Evolutionary conservation across 2,329 filamentous ascomycete species (phyloP).

Genomic region (Colletotrichum trifolii): DNA sequence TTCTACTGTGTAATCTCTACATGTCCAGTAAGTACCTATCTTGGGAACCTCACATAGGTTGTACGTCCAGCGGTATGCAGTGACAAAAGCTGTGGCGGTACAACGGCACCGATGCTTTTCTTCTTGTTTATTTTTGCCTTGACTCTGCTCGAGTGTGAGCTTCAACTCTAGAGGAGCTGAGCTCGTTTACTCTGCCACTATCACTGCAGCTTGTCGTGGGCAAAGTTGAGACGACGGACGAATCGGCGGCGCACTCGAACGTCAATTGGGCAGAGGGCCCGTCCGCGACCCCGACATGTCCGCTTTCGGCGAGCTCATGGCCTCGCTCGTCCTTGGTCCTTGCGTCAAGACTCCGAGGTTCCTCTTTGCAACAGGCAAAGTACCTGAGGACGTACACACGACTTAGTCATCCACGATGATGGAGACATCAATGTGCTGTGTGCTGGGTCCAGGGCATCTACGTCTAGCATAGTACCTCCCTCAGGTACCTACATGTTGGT

Average conservation of each 20-base stretch:
- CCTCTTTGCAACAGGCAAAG: constrained; percentile 17
- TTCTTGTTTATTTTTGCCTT: no score
- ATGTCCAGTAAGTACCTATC: no score
- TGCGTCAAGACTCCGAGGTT: constrained; percentile 30
- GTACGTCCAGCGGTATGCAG: no score
- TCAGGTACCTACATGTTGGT: no score
- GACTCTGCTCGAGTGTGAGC: not conserved
- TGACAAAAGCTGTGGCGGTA: no score
- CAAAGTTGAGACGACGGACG: constrained; percentile 36
- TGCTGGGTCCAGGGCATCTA: no score
- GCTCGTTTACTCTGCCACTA: not conserved
- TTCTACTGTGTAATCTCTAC: no score
- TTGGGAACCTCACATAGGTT: no score
- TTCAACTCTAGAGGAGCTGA: not conserved
- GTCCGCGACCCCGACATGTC: constrained; percentile 37
- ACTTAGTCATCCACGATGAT: no score
- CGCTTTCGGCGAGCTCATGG: constrained; percentile 40
- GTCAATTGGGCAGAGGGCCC: constrained; percentile 28
- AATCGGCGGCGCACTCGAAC: constrained; percentile 28
- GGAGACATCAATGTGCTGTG: no score
- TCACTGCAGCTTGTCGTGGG: constrained; percentile 24
- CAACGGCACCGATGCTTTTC: no score
- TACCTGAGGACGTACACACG: constrained; percentile 24
- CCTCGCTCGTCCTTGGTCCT: constrained; percentile 33
- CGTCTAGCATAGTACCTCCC: no score